Evolutionary conservation across 139 green algal genomes (phyloP).

Genomic region (Tetradesmus lagerheimii): DNA sequence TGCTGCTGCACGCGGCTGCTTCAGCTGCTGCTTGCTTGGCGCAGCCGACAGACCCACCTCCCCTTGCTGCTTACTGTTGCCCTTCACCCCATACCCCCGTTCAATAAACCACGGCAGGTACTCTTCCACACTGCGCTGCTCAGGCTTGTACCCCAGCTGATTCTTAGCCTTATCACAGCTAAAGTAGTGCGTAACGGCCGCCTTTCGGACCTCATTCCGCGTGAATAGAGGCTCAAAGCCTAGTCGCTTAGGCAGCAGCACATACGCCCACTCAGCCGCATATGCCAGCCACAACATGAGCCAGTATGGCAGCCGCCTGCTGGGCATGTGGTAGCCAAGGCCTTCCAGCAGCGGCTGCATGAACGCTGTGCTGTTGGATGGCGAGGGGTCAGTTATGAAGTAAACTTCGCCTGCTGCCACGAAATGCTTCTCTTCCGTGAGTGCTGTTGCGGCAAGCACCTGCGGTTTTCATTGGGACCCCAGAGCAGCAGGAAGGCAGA

Average conservation of each 20-base stretch:
- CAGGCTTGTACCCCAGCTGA: constrained; percentile 38
- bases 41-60: not conserved
- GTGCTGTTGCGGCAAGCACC: not conserved
- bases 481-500: too few relatives aligned
- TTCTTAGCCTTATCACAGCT: constrained; percentile 18
- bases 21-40: not conserved
- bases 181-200: constrained; percentile 43
- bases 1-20: not conserved
- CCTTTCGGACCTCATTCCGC: constrained; percentile 44
- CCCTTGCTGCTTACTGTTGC: too few relatives aligned
- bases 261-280: not conserved
- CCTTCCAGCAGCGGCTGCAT: not conserved
- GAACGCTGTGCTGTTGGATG: not conserved
- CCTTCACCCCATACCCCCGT: not conserved
- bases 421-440: not conserved
- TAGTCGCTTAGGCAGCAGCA: constrained; percentile 45
- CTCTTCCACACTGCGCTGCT: not conserved
- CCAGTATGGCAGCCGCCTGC: not conserved
- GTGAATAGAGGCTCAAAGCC: constrained; percentile 22
- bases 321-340: not conserved
- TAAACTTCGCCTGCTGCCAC: not conserved
- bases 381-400: not conserved
- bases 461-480: too few relatives aligned
- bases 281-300: not conserved
- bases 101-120: constrained; percentile 1